These are phyloP conservation scores for Pisolithus thermaeus DNA, from an alignment of 1,284 basidiomycete genomes.

Conservation along the genomic window DNA sequence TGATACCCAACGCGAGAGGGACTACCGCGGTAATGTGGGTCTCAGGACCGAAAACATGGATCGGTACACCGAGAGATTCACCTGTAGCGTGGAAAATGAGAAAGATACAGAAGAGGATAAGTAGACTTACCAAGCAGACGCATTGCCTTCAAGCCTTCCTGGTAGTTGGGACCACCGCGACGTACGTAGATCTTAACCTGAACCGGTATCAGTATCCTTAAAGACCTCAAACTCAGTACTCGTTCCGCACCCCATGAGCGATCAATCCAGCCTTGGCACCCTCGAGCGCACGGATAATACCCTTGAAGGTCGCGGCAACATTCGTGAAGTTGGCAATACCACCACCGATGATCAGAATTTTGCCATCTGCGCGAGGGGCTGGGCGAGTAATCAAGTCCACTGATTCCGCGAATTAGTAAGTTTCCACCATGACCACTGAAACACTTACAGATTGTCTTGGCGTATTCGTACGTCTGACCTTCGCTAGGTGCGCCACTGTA, in stretches of 20 bases:
- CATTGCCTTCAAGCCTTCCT: conserved; percentile 99
- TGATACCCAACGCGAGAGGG: conserved; percentile 90
- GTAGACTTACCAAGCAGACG: conserved; percentile 65
- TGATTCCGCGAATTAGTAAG: conserved; percentile 10
- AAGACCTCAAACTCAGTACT: not conserved
- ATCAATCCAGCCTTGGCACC: conserved; percentile 87
- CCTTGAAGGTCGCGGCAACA: conserved; percentile 99
- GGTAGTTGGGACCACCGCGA: conserved; percentile 99
- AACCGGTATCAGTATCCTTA: not conserved
- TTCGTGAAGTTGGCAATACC: conserved; percentile 99
- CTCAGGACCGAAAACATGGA: conserved; percentile 96
- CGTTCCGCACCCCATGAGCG: conserved; percentile 43
- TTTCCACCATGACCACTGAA: not conserved
- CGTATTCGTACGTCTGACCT: conserved; percentile 98
- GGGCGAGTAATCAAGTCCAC: conserved; percentile 96
- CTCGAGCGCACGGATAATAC: conserved; percentile 96
- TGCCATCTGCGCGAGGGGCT: conserved; percentile 78
- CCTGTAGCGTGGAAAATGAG: conserved; percentile 27
- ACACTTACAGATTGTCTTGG: conserved; percentile 88
- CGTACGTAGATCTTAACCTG: conserved; percentile 93
- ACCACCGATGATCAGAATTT: conserved; percentile 99
- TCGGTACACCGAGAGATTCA: conserved; percentile 95
- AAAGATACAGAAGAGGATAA: too few species aligned
- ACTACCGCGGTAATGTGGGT: conserved; percentile 99
- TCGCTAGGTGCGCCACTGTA: conserved; percentile 99